A percentile compares a stretch with the other conserved stretches of the same genome.
phyloP scores from a whole-genome alignment of 2,329 filamentous ascomycete species.

The Fusarium nodosum region DNA sequence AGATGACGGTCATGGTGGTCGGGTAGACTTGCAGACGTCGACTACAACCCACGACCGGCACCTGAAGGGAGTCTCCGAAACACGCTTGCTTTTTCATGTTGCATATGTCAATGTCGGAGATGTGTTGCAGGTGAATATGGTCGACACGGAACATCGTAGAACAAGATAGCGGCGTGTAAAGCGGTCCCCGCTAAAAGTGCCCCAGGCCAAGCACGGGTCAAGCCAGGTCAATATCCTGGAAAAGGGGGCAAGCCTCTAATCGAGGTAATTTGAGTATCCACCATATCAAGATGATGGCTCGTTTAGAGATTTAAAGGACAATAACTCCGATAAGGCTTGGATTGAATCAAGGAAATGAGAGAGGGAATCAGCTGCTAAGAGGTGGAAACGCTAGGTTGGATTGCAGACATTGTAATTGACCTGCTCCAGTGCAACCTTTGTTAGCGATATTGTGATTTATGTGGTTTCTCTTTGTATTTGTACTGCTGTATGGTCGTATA shows the following conservation, averaged over 20 bases:
- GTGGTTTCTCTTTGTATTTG: slow-evolving; percentile 11
- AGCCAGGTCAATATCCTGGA: slow-evolving; percentile 37
- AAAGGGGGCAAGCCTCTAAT: slow-evolving; percentile 47
- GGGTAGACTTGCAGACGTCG: slow-evolving; percentile 12
- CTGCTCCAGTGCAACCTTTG: slow-evolving; percentile 22
- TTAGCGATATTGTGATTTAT: slow-evolving; percentile 4
- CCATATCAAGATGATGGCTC: slow-evolving; percentile 46
- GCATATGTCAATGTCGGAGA: slow-evolving; percentile 9
- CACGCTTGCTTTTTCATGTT: slow-evolving; percentile 7
- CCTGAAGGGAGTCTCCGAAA: not conserved
- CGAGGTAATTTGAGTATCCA: slow-evolving; percentile 48
- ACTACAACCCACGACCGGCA: not conserved
- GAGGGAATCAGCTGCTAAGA: slow-evolving; percentile 7
- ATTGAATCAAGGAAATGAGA: slow-evolving; percentile 22
- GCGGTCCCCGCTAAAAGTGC: slow-evolving; percentile 35
- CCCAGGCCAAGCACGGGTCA: slow-evolving; percentile 36
- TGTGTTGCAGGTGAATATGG: slow-evolving; percentile 21
- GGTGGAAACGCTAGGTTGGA: slow-evolving; percentile 36
- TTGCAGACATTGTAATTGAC: slow-evolving; percentile 33
- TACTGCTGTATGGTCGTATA: not conserved
- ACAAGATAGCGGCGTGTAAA: slow-evolving; percentile 18
- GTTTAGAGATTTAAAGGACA: slow-evolving; percentile 31
- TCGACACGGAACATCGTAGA: slow-evolving; percentile 6
- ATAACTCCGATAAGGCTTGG: slow-evolving; percentile 14
- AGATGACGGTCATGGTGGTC: not conserved